These are phyloP conservation scores for Schizosaccharomyces osmophilus DNA, from an alignment of 805 yeast genomes.

Conservation along the genomic window DNA sequence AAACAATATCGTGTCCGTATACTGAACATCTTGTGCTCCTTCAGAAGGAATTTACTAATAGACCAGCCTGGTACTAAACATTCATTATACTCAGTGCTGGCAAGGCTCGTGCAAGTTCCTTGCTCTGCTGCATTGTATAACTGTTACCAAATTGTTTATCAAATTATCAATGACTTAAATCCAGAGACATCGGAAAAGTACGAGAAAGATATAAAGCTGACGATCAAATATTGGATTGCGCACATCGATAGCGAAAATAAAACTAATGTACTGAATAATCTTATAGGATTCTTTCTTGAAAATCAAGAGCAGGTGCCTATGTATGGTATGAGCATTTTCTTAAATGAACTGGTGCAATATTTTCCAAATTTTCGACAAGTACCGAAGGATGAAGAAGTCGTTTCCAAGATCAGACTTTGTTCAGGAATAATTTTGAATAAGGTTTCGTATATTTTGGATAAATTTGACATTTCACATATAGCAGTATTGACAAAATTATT, in stretches of 20 bases:
- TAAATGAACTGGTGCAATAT: no score
- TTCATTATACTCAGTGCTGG: not conserved
- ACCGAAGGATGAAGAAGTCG: no score
- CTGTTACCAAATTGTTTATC: not conserved
- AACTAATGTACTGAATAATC: not conserved
- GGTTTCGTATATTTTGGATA: no score
- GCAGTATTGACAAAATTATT: no score
- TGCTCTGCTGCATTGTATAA: not conserved
- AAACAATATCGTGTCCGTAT: not conserved
- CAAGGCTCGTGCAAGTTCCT: not conserved
- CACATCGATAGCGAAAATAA: not conserved
- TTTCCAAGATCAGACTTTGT: no score
- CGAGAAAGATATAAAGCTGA: not conserved
- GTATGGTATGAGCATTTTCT: no score
- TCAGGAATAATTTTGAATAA: no score
- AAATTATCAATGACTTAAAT: not conserved
- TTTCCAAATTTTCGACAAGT: no score
- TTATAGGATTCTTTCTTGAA: not conserved
- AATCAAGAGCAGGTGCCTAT: no score
- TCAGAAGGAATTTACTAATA: no score
- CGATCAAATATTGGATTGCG: not conserved
- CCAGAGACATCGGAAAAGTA: not conserved
- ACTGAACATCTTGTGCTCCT: not conserved
- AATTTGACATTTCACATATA: no score
- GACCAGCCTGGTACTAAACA: no score